Evolutionary conservation across 345 rosid genomes (phyloP).

Genomic region (Eutrema yunnanense): DNA sequence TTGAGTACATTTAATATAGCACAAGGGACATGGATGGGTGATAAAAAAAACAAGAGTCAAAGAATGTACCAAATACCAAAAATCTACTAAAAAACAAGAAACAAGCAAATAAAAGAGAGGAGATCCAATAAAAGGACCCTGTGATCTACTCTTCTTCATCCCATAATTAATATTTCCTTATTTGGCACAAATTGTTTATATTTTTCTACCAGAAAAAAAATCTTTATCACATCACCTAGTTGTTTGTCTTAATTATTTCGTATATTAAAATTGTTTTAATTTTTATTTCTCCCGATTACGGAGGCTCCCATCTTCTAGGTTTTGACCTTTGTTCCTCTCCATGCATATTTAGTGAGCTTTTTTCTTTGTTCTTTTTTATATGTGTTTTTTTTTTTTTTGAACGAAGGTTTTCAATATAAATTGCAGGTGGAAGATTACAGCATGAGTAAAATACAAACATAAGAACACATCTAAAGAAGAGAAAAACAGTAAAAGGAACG

Average conservation of each 20-base stretch:
- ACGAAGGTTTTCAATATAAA: no score
- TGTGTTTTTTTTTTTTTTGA: no score
- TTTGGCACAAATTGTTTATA: neutral
- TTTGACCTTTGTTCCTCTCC: neutral
- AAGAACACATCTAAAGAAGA: no score
- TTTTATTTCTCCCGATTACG: neutral
- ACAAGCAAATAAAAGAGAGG: neutral
- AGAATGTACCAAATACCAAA: slow-evolving; percentile 24
- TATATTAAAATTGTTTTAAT: neutral
- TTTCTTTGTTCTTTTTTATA: neutral
- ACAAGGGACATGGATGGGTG: slow-evolving; percentile 30
- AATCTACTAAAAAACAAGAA: slow-evolving; percentile 15
- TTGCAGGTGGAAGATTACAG: no score
- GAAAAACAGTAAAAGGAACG: no score
- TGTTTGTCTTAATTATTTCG: slow-evolving; percentile 28
- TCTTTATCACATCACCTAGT: slow-evolving; percentile 21
- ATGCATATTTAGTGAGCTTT: neutral
- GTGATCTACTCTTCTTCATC: slow-evolving; percentile 6
- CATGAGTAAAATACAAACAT: no score
- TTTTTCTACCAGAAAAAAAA: neutral
- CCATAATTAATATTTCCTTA: slow-evolving; percentile 22
- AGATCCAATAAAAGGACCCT: slow-evolving; percentile 8
- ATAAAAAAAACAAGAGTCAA: slow-evolving; percentile 21
- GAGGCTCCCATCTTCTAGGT: slow-evolving; percentile 14
- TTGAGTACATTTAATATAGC: slow-evolving; percentile 33